Conservation (phyloP, 139 green algal species). For the Ettlia oleoabundans region DNA sequence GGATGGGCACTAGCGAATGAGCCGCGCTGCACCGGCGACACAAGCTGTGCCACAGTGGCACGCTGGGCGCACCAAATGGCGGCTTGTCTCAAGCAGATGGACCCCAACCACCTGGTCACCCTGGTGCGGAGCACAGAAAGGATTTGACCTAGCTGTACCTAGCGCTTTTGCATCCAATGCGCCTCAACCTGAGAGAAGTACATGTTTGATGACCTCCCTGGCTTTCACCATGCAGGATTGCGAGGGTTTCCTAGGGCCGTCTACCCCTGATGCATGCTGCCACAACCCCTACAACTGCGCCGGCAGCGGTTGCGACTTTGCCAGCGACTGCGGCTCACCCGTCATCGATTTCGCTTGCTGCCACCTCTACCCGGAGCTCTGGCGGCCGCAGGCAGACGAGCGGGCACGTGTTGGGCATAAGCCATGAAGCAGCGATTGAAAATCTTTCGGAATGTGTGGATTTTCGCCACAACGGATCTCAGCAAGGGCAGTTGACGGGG, state of each 20-base stretch:
- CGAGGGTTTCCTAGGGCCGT: conserved; percentile 80
- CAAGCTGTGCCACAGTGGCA: conserved; percentile 42
- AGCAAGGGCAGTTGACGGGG: no score
- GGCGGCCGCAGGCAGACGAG: conserved; percentile 43
- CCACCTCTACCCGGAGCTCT: conserved; percentile 79
- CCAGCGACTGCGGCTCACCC: conserved; percentile 41
- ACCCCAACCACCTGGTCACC: conserved; percentile 79
- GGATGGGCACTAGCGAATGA: conserved; percentile 74
- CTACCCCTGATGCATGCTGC: conserved; percentile 43
- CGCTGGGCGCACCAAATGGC: conserved; percentile 27
- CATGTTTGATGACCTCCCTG: neutral
- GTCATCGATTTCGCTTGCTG: conserved; percentile 72
- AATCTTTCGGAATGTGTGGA: no score
- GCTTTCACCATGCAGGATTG: conserved; percentile 39
- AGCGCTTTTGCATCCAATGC: no score
- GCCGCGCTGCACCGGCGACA: conserved; percentile 57
- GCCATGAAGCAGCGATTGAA: no score
- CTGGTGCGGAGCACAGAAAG: conserved; percentile 23
- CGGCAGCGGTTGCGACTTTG: conserved; percentile 68
- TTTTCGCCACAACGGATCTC: neutral
- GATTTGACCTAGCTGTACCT: no score
- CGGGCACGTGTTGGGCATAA: neutral
- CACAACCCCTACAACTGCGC: conserved; percentile 22
- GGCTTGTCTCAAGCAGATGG: conserved; percentile 65
- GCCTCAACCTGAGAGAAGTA: no score